Evolutionary conservation across 2,329 filamentous ascomycete genomes (phyloP).

Genomic region (Akanthomyces uredinophilus): DNA sequence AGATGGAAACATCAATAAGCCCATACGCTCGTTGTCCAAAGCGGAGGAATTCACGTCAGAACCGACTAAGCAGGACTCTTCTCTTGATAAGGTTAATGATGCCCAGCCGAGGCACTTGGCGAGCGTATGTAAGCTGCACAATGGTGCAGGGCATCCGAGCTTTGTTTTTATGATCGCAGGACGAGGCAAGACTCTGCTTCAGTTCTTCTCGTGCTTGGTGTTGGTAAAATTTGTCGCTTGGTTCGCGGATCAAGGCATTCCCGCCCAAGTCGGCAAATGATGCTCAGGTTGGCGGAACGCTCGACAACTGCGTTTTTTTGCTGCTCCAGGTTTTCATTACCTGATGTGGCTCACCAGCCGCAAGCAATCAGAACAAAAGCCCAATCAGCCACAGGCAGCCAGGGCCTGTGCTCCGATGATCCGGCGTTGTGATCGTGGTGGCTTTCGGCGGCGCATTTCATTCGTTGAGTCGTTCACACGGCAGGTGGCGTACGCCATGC

Average conservation of each 20-base stretch:
- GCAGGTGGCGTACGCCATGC: conserved; percentile 1
- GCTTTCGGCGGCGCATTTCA: not conserved
- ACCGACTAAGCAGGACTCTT: not conserved
- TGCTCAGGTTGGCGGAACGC: not conserved
- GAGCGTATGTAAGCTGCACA: not conserved
- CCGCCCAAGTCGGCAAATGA: not conserved
- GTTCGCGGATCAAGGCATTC: not conserved
- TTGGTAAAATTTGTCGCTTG: not conserved
- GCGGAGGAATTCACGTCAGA: not conserved
- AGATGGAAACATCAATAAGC: not conserved
- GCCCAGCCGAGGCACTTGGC: not conserved
- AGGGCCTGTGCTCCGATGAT: conserved; percentile 9
- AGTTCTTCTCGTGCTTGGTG: not conserved
- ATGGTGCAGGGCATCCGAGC: not conserved
- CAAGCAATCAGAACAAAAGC: not conserved
- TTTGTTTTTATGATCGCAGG: not conserved
- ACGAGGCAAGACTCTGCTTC: not conserved
- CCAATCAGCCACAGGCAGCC: conserved; percentile 3
- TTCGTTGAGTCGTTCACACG: conserved; percentile 13
- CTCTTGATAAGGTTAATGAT: not conserved
- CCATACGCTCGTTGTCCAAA: not conserved
- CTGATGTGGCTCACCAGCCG: conserved; percentile 2
- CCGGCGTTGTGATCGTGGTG: conserved; percentile 12
- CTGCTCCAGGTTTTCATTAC: conserved; percentile 1
- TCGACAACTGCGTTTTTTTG: not conserved